phyloP scores from a whole-genome alignment of 768 basidiomycete species.

The Naganishia antarctica region DNA sequence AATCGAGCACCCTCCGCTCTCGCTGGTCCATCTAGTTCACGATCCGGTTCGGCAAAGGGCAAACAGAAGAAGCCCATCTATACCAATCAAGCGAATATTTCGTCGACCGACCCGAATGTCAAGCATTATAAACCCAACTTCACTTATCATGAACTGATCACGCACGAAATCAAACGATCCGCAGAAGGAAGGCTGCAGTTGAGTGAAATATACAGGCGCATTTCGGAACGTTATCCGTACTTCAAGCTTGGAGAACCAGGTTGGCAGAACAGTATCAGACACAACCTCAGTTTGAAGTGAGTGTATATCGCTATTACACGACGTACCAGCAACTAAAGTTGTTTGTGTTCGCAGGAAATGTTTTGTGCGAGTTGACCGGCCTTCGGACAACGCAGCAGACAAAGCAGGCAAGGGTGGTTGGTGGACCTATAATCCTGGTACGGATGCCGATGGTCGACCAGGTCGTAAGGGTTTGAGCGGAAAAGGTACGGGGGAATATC shows the following conservation, averaged over 20 bases:
- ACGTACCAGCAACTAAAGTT: too few relatives aligned
- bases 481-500: constrained; percentile 30
- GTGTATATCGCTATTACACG: neutral
- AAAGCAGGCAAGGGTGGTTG: constrained; percentile 48
- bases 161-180: constrained; percentile 31
- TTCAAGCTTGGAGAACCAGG: constrained; percentile 35
- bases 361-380: constrained; percentile 34
- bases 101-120: constrained; percentile 23
- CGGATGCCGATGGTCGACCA: constrained; percentile 26
- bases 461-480: constrained; percentile 28
- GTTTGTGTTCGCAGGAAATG: too few relatives aligned
- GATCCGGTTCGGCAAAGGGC: constrained; percentile 18
- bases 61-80: constrained; percentile 28
- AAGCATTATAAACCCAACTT: constrained; percentile 32
- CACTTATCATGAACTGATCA: constrained; percentile 31
- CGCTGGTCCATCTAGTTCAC: constrained; percentile 20
- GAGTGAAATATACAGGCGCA: constrained; percentile 29
- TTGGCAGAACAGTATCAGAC: constrained; percentile 50
- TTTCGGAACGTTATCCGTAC: constrained; percentile 30
- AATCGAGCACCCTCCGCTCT: neutral
- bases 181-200: constrained; percentile 28
- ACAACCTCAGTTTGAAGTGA: constrained; percentile 48
- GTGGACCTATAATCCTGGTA: constrained; percentile 38
- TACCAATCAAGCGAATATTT: constrained; percentile 23
- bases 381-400: constrained; percentile 39